Evolutionary conservation across 108 stramenopile species (phyloP).

Genomic region (Fistulifera solaris): DNA sequence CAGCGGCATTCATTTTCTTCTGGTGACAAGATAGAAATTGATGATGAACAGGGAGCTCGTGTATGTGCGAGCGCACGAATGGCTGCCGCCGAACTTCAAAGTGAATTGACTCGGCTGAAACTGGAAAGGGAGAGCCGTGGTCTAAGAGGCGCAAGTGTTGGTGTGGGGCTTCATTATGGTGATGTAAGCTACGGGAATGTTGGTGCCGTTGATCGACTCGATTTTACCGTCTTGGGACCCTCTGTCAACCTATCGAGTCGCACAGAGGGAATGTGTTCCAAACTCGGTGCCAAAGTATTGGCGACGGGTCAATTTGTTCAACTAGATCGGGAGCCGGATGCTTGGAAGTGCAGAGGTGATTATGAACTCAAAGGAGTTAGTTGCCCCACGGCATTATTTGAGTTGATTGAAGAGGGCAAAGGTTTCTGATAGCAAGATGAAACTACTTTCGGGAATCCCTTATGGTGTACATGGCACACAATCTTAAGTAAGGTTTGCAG

Average conservation of each 20-base stretch:
- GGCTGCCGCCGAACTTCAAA: slow-evolving; percentile 3
- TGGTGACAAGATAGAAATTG: not conserved
- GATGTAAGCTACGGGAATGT: slow-evolving; percentile 11
- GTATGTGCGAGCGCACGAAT: not conserved
- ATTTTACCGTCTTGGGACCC: slow-evolving; percentile 13
- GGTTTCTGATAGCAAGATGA: too few relatives aligned
- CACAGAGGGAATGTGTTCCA: slow-evolving; percentile 10
- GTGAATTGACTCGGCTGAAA: not conserved
- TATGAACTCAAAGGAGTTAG: slow-evolving; percentile 2
- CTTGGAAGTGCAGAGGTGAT: slow-evolving; percentile 4
- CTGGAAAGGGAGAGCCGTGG: slow-evolving; percentile 2
- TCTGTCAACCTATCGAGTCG: slow-evolving; percentile 12
- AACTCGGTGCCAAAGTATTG: slow-evolving; percentile 3
- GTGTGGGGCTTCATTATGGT: slow-evolving; percentile 9
- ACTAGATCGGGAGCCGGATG: not conserved
- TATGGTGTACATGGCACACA: too few relatives aligned
- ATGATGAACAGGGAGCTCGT: not conserved
- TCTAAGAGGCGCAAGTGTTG: not conserved
- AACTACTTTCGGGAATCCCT: too few relatives aligned
- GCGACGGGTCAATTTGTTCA: slow-evolving; percentile 11
- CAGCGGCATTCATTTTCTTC: not conserved
- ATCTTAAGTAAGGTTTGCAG: too few relatives aligned
- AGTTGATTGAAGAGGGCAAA: not conserved
- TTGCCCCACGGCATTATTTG: not conserved
- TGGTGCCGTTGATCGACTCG: slow-evolving; percentile 7